Evolutionary conservation across 2,329 filamentous ascomycete species (phyloP), one percentile per base, ranked within the genome.

Genomic region (Truncatella angustata): DNA sequence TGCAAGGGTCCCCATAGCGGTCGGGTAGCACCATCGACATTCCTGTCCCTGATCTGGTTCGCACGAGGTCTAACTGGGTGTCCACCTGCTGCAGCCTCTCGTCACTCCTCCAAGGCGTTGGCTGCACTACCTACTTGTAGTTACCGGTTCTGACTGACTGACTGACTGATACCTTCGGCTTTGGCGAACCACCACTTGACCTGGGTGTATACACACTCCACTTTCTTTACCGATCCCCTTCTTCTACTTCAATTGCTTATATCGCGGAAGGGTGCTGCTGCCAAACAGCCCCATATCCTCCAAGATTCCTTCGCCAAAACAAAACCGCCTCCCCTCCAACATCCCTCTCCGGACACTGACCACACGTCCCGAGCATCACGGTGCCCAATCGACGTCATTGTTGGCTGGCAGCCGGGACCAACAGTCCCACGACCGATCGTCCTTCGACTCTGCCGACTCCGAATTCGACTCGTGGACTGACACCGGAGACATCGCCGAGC

Each of bases 401-500:
- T 70, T 80, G 57, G 66, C 69, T 55, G 63, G 70, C 61, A 72
- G 73, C 63, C 67, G 65, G 55, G 70, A 74, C 66, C 68, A 70
- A 59, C 66, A 69, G 59, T 68, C 68, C 63, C 71, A 71, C 65
- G 70, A 73, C 61, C 69, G 69, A 67, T 80, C 76, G 60, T 71
- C 66, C 61, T 71, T 69, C 60, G 72, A 73, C 65, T 80, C 79
- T 64, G 78, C 77, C 52, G 76, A 78, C 69, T 88, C 84, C 55
- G 84, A 87, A 64, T 89, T 90, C 70, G 74, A 76, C 54, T 84
- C 89, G 63, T 97, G 91, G 91, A 92, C 90, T 67, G 91, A 97
- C 71, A 96, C 93, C 40, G 93, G 91, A 66, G 94, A 97, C 73
- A 84, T 97, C 64, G 91, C 90, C 65, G 93, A 97, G 75, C 93